Evolutionary conservation across 768 basidiomycete species (phyloP).

Genomic region (Boletus pseudopeckii): DNA sequence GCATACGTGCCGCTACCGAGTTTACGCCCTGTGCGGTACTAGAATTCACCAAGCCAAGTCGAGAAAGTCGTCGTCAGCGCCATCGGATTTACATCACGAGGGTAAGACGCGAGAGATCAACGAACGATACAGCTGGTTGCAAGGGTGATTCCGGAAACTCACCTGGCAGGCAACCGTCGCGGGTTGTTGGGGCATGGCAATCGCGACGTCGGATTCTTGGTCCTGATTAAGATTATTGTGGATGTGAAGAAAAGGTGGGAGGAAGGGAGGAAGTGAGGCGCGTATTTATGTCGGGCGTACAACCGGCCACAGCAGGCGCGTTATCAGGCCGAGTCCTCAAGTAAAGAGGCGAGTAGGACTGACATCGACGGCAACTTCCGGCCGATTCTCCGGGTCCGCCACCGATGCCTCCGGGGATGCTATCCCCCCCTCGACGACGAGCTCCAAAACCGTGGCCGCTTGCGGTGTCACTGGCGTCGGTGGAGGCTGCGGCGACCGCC

Average conservation of each 20-base stretch:
- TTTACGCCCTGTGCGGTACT: constrained; percentile 88
- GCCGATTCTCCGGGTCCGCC: constrained; percentile 22
- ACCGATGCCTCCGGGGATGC: constrained; percentile 25
- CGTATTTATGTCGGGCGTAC: constrained; percentile 14
- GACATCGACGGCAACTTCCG: constrained; percentile 25
- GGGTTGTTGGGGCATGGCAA: constrained; percentile 31
- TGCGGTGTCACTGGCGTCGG: constrained; percentile 26
- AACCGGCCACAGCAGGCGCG: constrained; percentile 13
- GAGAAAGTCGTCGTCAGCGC: constrained; percentile 4
- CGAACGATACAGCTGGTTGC: background rate
- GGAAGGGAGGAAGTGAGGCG: background rate
- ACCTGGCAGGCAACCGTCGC: constrained; percentile 49
- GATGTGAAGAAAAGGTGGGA: constrained; percentile 5
- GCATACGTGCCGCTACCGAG: constrained; percentile 92
- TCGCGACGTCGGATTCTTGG: constrained; percentile 5
- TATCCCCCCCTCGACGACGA: constrained; percentile 11
- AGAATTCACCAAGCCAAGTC: constrained; percentile 1
- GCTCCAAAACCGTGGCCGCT: constrained; percentile 5
- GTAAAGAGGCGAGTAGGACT: background rate
- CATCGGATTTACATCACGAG: background rate
- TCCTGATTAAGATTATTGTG: constrained; percentile 18
- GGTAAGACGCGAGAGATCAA: constrained; percentile 1
- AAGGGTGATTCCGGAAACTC: constrained; percentile 5
- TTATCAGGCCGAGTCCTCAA: constrained; percentile 8
- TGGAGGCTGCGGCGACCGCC: constrained; percentile 30